Base-by-base conservation (phyloP, 805 yeast species). In the Nakazawaea holstii region DNA sequence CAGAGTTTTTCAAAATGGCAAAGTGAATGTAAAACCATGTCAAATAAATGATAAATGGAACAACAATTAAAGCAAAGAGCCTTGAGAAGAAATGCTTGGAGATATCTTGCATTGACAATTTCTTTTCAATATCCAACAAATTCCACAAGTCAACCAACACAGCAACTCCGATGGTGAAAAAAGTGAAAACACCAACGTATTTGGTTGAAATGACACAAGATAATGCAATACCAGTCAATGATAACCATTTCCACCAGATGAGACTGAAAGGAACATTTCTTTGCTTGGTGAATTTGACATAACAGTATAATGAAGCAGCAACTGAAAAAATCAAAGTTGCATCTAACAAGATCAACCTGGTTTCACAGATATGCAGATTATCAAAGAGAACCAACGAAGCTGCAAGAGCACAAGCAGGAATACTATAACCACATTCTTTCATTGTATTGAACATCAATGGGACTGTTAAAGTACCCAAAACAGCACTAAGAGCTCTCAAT, bases 201-300 rank as follows among this genome's bases (percentile, higher is more conserved):
- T 94, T 94, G 49, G 97, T 94, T 39, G 96, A 86, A 50, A 94
- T 92, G 30, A 94, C 97, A 62, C 92, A 82, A 0, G 97, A 88
- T 49, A 94, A 75, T 1, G 92, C 74, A 8, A 88, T 70, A 35
- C 99, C 99, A 6, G 98, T 92, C 39, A 79, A 65, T 27, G 74
- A 61, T 41, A 94, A 74, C 99, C 99, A 94, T 43, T 70, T 67
- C 82, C 94, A 87, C 99, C 99, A 94, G 47, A 70, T 53, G 36
- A 55, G 55, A 13, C 87, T 59, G 62, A 88, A 92, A 9, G 98
- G 87, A 20, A 58, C 57, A 42, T 66, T 68, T 59, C 94, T 78
- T 60, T 79, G 82, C 54, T 79, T 80, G 60, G 84, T 82, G 66
- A 91, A 94, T 59, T 79, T 81, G 52, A 87, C 87, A 61, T 91